phyloP scores from a whole-genome alignment of 1,284 basidiomycete genomes.

The Ustilago hordei region DNA sequence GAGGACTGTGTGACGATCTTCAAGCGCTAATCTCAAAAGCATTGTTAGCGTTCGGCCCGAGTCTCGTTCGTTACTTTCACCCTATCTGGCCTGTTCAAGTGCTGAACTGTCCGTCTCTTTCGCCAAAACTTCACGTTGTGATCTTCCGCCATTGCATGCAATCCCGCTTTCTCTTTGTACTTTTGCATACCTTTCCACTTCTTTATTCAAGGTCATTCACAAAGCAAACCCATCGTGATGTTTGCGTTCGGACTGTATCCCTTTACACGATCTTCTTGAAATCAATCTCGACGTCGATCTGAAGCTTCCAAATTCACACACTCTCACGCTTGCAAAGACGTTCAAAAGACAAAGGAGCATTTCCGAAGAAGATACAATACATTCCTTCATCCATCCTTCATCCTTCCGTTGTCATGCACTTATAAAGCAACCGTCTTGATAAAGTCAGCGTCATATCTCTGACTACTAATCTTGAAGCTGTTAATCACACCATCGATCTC shows the following conservation, averaged over 20 bases:
- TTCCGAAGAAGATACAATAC: background rate
- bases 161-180: slow-evolving; percentile 6
- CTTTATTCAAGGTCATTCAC: slow-evolving; percentile 1
- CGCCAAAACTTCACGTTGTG: background rate
- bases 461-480: slow-evolving; percentile 55
- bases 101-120: slow-evolving; percentile 21
- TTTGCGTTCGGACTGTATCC: background rate
- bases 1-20: slow-evolving; percentile 63
- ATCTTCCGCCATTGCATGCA: slow-evolving; percentile 7
- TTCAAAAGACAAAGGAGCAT: background rate
- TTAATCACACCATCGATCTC: slow-evolving; percentile 54
- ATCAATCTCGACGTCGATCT: background rate
- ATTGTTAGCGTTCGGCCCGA: background rate
- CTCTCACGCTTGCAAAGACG: background rate
- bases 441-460: slow-evolving; percentile 34
- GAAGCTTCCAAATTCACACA: background rate
- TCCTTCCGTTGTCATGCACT: background rate
- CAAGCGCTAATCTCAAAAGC: slow-evolving; percentile 37
- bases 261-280: background rate
- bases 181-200: slow-evolving; percentile 5
- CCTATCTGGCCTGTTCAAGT: slow-evolving; percentile 25
- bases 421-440: slow-evolving; percentile 38
- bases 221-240: background rate
- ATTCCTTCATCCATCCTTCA: background rate
- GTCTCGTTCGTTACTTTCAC: background rate